These are phyloP conservation scores for Monilinia fructigena DNA, from an alignment of 2,329 filamentous ascomycete species.

Conservation along the genomic window DNA sequence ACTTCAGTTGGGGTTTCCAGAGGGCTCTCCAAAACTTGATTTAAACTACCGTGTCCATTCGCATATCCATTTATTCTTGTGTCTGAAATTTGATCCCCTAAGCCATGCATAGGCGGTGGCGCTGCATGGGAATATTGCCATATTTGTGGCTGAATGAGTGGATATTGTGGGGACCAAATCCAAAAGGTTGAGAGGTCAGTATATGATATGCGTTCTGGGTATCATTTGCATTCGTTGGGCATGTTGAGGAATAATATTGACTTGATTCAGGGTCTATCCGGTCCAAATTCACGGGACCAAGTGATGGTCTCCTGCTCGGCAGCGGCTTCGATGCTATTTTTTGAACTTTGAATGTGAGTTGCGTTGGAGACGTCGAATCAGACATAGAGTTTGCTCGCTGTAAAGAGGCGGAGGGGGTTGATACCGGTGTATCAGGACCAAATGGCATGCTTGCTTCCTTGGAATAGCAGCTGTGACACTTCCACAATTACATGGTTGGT, in stretches of 20 bases:
- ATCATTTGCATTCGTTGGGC: conserved; percentile 33
- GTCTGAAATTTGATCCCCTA: conserved; percentile 16
- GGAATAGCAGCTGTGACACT: conserved; percentile 65
- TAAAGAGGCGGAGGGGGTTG: conserved; percentile 24
- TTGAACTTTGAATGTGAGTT: conserved; percentile 36
- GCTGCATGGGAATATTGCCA: conserved; percentile 30
- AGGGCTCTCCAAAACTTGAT: conserved; percentile 34
- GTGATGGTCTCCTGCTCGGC: conserved; percentile 47
- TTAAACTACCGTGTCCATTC: conserved; percentile 26
- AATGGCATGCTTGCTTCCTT: conserved; percentile 56
- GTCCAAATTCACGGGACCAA: conserved; percentile 50
- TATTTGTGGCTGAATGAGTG: conserved; percentile 31
- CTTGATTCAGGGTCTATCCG: conserved; percentile 53
- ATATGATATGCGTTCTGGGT: conserved; percentile 33
- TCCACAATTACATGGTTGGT: conserved; percentile 55
- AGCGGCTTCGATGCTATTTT: conserved; percentile 30
- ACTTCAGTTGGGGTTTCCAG: conserved; percentile 29
- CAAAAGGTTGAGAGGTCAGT: conserved; percentile 30
- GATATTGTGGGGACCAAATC: conserved; percentile 34
- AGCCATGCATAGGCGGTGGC: conserved; percentile 25
- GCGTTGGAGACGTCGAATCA: conserved; percentile 44
- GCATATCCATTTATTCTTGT: conserved; percentile 28
- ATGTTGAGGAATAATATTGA: conserved; percentile 48
- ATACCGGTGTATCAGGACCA: conserved; percentile 41
- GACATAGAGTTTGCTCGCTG: conserved; percentile 36